These are phyloP conservation scores for Globisporangium alternatum DNA, from an alignment of 352 stramenopile species.

Conservation along the genomic window DNA sequence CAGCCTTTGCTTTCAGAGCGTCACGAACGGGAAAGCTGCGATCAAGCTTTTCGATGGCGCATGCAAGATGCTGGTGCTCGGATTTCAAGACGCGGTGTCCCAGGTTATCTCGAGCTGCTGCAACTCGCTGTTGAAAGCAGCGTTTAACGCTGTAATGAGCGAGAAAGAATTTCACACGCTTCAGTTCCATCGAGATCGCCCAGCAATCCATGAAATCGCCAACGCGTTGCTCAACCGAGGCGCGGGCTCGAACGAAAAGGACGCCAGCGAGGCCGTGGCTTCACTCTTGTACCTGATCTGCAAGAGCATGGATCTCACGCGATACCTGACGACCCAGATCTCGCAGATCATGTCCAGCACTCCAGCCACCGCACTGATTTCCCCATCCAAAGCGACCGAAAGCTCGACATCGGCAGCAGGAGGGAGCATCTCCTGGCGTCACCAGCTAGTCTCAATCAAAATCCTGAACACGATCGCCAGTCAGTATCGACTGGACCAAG, in stretches of 20 bases:
- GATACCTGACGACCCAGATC: slow-evolving; percentile 56
- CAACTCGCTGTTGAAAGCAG: slow-evolving; percentile 53
- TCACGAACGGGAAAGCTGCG: slow-evolving; percentile 28
- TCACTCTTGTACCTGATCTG: slow-evolving; percentile 79
- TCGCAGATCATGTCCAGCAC: slow-evolving; percentile 35
- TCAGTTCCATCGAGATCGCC: slow-evolving; percentile 53
- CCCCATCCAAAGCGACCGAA: slow-evolving; percentile 20
- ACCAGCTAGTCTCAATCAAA: slow-evolving; percentile 74
- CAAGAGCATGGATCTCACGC: slow-evolving; percentile 72
- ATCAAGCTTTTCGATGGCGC: slow-evolving; percentile 65
- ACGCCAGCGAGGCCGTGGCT: slow-evolving; percentile 68
- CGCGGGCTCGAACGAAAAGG: slow-evolving; percentile 73
- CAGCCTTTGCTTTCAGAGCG: slow-evolving; percentile 46
- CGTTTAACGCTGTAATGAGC: slow-evolving; percentile 57
- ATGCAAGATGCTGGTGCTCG: slow-evolving; percentile 54
- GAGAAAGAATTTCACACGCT: slow-evolving; percentile 57
- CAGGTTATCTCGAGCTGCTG: slow-evolving; percentile 67
- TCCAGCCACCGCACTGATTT: slow-evolving; percentile 12
- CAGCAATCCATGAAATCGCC: slow-evolving; percentile 44
- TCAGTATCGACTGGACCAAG: slow-evolving; percentile 72
- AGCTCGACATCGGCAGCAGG: not conserved
- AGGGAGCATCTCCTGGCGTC: slow-evolving; percentile 49
- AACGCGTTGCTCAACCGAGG: slow-evolving; percentile 45
- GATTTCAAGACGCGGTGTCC: slow-evolving; percentile 54
- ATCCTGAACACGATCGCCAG: slow-evolving; percentile 75